Evolutionary conservation across 495 filamentous ascomycete species (phyloP), one percentile per base, ranked within the genome.

Genomic region (Trichoderma virens): DNA sequence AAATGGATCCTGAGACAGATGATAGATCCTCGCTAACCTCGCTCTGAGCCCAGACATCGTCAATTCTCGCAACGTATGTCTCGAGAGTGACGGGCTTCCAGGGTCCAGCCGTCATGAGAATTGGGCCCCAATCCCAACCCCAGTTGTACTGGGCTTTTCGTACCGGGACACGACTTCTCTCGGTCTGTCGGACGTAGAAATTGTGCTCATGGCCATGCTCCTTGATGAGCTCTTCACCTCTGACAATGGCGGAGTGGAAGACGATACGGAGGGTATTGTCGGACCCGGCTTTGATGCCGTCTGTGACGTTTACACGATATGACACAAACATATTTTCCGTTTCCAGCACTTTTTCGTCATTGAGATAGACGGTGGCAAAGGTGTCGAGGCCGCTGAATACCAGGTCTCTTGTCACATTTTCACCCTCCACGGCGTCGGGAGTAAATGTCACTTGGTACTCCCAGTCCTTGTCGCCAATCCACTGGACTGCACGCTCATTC

Each of bases 61-160:
- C 72, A 41, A 92, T 79, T 7, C 83, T 78, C 0, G 76, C 73
- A 18, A 72, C 73, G 68, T 87, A 91, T 0, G 81, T 78, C 69
- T 92, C 88, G 18, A 92, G 72, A 1, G 70, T 75, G 9, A 91
- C 78, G 2, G 85, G 83, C 64, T 83, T 82, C 89, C 89, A 92
- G n/a, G 88, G 88, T 5, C 90, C 90, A 45, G 83, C 87, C 11
- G 87, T 89, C 71, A 89, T 76, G 31, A 92, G 67, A 13, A 85
- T 80, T 31, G 90, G 89, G 13, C 90, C 90, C 90, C 89, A 91
- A 67, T 93, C 89, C 90, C 90, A 93, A 39, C 90, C 90, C 78
- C 71, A 78, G 67, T 73, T 71, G 39, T 67, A 64, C 86, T 84
- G 73, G 81, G 76, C 70, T 68, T 80, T 80, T 23, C 77, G 68